phyloP scores from a whole-genome alignment of 1,139 yeast genomes.

The Yamadazyma triangularis region DNA sequence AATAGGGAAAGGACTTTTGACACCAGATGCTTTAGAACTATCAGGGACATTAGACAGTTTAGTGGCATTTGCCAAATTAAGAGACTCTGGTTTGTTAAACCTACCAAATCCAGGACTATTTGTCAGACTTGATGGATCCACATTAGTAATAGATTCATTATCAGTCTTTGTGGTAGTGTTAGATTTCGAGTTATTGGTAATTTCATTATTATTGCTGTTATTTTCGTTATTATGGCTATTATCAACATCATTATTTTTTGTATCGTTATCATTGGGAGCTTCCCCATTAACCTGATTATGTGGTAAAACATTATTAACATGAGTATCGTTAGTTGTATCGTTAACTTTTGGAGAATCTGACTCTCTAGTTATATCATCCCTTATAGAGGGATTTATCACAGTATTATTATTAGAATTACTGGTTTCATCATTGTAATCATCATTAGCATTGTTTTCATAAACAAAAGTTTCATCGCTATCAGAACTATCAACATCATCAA shows the following conservation, averaged over 20 bases:
- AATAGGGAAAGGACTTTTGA: constrained; percentile 5
- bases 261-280: neutral
- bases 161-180: neutral
- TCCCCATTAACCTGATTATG: neutral
- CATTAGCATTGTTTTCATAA: constrained; percentile 53
- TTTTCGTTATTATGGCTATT: constrained; percentile 3
- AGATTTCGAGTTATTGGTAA: constrained; percentile 1
- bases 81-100: constrained; percentile 1
- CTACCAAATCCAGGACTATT: constrained; percentile 1
- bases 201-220: constrained; percentile 1
- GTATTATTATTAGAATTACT: neutral
- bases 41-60: constrained; percentile 1
- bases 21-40: constrained; percentile 1
- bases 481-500: constrained; percentile 80
- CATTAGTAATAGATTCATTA: neutral
- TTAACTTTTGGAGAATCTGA: neutral
- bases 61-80: constrained; percentile 3
- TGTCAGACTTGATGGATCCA: neutral
- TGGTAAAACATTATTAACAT: neutral
- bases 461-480: constrained; percentile 94
- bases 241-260: neutral
- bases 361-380: neutral
- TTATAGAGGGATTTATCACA: neutral
- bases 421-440: constrained; percentile 3
- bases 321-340: neutral